Conservation (phyloP, 495 filamentous ascomycete species). For the Hypoxylon trugodes region DNA sequence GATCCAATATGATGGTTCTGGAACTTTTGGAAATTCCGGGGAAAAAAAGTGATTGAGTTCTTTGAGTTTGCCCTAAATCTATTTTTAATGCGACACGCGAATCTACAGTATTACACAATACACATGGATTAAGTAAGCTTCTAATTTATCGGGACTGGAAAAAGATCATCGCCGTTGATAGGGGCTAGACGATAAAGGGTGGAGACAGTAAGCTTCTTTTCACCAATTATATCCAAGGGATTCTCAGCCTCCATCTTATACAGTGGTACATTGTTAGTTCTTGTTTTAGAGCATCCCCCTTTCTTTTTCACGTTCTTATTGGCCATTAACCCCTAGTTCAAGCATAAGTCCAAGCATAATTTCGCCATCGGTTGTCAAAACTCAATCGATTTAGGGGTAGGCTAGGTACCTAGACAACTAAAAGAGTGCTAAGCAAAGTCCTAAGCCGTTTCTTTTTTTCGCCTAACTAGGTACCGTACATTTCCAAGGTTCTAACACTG, state of each 20-base stretch:
- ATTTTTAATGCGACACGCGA: background rate
- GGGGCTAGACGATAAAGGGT: too few relatives aligned
- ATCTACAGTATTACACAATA: background rate
- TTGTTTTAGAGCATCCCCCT: constrained; percentile 17
- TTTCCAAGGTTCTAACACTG: constrained; percentile 18
- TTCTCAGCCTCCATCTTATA: constrained; percentile 23
- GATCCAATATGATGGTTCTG: background rate
- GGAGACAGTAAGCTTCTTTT: background rate
- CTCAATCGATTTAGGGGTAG: constrained; percentile 8
- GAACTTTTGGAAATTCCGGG: constrained; percentile 13
- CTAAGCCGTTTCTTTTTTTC: background rate
- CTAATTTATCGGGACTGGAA: constrained; percentile 4
- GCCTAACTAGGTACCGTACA: background rate
- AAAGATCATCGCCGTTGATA: background rate
- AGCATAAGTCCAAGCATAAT: constrained; percentile 20
- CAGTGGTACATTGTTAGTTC: background rate
- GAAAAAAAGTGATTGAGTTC: background rate
- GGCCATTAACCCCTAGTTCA: background rate
- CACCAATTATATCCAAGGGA: background rate
- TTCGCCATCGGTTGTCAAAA: constrained; percentile 18
- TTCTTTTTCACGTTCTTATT: constrained; percentile 10
- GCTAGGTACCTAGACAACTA: background rate
- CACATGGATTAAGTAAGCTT: constrained; percentile 1
- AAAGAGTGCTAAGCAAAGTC: background rate
- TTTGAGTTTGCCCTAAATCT: constrained; percentile 10